Percentiles rank a stretch among this genome's conserved stretches.
phyloP scores from a whole-genome alignment of 2,329 filamentous ascomycete species.

The Aspergillus carbonarius region DNA sequence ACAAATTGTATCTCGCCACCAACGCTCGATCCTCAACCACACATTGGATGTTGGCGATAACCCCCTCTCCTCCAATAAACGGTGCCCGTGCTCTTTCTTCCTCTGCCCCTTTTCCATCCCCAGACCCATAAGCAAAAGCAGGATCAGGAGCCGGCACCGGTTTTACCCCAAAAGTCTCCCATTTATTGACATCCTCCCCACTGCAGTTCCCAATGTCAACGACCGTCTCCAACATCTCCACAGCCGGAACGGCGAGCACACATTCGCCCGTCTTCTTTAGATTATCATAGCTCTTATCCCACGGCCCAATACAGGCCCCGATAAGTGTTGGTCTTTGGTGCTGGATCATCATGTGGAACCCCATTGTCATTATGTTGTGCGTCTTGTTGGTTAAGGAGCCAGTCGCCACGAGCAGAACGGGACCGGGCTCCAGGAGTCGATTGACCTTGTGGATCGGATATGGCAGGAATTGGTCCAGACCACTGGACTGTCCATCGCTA shows the following conservation, averaged over 20 bases:
- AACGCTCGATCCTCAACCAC: constrained; percentile 2
- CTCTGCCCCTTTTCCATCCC: not conserved
- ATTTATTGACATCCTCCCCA: constrained; percentile 3
- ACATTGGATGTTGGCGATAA: constrained; percentile 6
- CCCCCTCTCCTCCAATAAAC: not conserved
- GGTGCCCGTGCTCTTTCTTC: not conserved
- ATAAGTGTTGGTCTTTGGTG: constrained; percentile 4
- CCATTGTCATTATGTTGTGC: constrained; percentile 8
- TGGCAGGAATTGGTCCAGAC: not conserved
- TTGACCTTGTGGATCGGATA: constrained; percentile 7
- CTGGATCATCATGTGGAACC: constrained; percentile 7
- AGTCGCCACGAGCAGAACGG: not conserved
- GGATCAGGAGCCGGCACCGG: not conserved
- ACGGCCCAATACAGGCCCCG: constrained; percentile 6
- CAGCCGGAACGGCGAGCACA: constrained; percentile 2
- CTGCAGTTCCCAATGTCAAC: constrained; percentile 7
- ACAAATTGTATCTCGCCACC: constrained; percentile 4
- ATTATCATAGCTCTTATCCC: constrained; percentile 4
- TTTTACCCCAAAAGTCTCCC: not conserved
- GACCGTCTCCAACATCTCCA: constrained; percentile 1
- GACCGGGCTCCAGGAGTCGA: constrained; percentile 4
- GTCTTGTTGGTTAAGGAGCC: constrained; percentile 1
- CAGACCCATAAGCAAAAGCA: not conserved
- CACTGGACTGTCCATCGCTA: not conserved
- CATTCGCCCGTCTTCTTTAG: constrained; percentile 4